Percentiles rank a stretch among this genome's conserved stretches.
These are phyloP conservation scores for Salix viminalis DNA, from an alignment of 345 rosid genomes.

Conservation along the genomic window DNA sequence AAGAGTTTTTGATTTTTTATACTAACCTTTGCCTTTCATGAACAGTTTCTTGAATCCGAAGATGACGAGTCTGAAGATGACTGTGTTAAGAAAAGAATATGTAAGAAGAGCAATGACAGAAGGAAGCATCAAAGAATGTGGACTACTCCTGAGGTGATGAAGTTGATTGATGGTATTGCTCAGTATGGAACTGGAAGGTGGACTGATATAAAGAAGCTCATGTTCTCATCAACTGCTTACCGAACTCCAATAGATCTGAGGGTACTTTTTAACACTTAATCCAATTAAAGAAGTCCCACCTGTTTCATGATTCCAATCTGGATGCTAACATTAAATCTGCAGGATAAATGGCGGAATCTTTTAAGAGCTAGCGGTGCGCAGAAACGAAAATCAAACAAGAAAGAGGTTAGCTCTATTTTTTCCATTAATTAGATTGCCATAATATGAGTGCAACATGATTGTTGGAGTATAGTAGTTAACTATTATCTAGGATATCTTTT, in stretches of 20 bases:
- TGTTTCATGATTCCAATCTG: conserved; percentile 16
- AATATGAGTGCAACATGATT: neutral
- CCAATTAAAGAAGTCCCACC: neutral
- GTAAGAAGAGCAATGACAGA: conserved; percentile 49
- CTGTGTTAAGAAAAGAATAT: conserved; percentile 26
- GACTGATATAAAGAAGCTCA: conserved; percentile 77
- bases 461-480: neutral
- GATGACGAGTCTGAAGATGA: conserved; percentile 63
- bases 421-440: neutral
- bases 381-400: conserved; percentile 19
- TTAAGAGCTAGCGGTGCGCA: conserved; percentile 51
- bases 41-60: conserved; percentile 42
- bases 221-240: conserved; percentile 56
- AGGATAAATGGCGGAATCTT: conserved; percentile 99
- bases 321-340: conserved; percentile 17
- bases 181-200: conserved; percentile 84
- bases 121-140: conserved; percentile 89
- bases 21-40: neutral
- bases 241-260: conserved; percentile 90
- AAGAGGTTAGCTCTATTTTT: conserved; percentile 43
- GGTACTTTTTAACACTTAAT: conserved; percentile 39
- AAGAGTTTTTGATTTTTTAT: neutral
- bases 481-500: neutral
- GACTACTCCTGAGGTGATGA: conserved; percentile 71
- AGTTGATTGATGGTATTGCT: conserved; percentile 80